Conservation (phyloP, 23 red algal species). For the Gracilaria domingensis region DNA sequence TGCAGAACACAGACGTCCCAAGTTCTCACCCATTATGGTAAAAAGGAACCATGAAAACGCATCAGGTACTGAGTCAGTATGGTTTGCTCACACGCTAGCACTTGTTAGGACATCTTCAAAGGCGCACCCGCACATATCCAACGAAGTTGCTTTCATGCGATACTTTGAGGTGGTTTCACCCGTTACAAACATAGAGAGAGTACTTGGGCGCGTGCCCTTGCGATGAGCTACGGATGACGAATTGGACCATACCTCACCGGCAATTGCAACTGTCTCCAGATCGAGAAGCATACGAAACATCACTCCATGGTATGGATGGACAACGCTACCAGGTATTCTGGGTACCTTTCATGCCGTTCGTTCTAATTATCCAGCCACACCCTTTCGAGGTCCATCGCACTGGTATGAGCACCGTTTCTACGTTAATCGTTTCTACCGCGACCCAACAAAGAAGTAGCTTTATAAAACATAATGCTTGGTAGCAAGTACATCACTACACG, state of each 20-base stretch:
- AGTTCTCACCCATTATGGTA: background rate
- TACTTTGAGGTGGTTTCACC: conserved; percentile 14
- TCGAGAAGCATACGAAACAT: background rate
- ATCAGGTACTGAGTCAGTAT: background rate
- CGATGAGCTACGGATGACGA: conserved; percentile 19
- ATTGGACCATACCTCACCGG: background rate
- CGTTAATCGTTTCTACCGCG: background rate
- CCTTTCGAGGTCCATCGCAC: background rate
- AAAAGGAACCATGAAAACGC: background rate
- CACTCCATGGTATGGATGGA: background rate
- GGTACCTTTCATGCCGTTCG: background rate
- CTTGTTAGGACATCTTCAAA: background rate
- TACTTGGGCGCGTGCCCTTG: background rate
- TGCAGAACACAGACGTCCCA: too few relatives aligned
- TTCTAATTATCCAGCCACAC: background rate
- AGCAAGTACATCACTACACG: background rate
- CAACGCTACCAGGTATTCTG: background rate
- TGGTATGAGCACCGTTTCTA: conserved; percentile 7
- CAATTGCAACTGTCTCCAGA: background rate
- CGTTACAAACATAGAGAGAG: background rate
- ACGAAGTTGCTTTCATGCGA: conserved; percentile 10
- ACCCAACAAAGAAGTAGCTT: background rate
- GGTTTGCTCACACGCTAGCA: background rate
- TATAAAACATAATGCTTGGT: background rate
- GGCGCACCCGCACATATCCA: background rate